Percentiles rank a stretch among this genome's conserved stretches.
These are phyloP conservation scores for Coniella lustricola DNA, from an alignment of 2,329 filamentous ascomycete species.

Conservation along the genomic window DNA sequence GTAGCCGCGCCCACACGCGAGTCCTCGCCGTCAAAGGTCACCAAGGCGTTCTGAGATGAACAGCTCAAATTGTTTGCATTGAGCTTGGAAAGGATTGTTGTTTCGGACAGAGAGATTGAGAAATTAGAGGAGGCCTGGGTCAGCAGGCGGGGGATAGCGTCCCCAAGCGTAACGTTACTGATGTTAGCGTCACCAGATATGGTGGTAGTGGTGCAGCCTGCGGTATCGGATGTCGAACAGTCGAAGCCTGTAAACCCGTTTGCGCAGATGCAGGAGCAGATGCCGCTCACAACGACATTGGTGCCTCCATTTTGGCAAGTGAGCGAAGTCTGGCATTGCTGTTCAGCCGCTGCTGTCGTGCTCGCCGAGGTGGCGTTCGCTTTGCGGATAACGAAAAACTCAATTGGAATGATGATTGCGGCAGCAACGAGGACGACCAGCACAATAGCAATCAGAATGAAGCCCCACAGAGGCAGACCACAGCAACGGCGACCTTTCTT, in stretches of 20 bases:
- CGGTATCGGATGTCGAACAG: conserved; percentile 39
- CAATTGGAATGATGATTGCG: conserved; percentile 71
- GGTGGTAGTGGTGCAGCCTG: conserved; percentile 48
- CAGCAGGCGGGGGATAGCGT: conserved; percentile 69
- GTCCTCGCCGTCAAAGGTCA: conserved; percentile 66
- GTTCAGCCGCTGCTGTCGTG: conserved; percentile 15
- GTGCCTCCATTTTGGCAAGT: conserved; percentile 76
- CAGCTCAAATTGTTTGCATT: conserved; percentile 72
- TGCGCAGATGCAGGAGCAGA: conserved; percentile 81
- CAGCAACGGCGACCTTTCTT: conserved; percentile 61
- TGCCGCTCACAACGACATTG: conserved; percentile 58
- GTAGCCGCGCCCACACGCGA: conserved; percentile 27
- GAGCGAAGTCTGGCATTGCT: conserved; percentile 53
- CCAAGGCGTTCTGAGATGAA: conserved; percentile 75
- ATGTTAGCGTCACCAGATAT: conserved; percentile 35
- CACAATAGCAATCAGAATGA: conserved; percentile 58
- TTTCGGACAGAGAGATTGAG: conserved; percentile 65
- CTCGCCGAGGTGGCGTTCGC: conserved; percentile 21
- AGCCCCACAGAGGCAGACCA: conserved; percentile 74
- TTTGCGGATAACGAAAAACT: conserved; percentile 56
- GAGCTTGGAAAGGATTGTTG: conserved; percentile 67
- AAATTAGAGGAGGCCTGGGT: conserved; percentile 59
- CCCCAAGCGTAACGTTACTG: conserved; percentile 71
- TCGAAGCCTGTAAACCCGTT: conserved; percentile 70
- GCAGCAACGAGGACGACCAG: conserved; percentile 68